A percentile compares a stretch with the other conserved stretches of the same genome.
Evolutionary conservation across 768 basidiomycete genomes (phyloP).

Genomic region (Kwoniella europaea): DNA sequence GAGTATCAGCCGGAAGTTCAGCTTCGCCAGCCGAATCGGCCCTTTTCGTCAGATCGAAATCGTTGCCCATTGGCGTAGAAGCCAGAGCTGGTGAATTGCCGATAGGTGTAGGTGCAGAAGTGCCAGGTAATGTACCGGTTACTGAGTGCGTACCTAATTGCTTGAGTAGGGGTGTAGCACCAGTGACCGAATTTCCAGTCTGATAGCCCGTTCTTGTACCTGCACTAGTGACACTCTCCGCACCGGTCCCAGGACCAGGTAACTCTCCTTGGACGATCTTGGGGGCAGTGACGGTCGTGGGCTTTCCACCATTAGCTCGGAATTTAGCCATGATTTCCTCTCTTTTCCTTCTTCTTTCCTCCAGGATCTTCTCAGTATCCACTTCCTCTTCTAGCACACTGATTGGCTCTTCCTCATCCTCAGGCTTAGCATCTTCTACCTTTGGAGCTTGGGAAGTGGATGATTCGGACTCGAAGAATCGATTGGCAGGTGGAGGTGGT

Average conservation of each 20-base stretch:
- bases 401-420: conserved; percentile 31
- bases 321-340: conserved; percentile 57
- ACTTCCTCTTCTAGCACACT: conserved; percentile 40
- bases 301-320: conserved; percentile 45
- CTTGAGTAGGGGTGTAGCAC: conserved; percentile 44
- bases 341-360: conserved; percentile 51
- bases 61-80: conserved; percentile 52
- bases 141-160: conserved; percentile 45
- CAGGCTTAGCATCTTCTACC: conserved; percentile 20
- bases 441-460: conserved; percentile 19
- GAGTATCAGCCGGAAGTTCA: conserved; percentile 55
- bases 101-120: conserved; percentile 37
- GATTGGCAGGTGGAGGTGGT: conserved; percentile 21
- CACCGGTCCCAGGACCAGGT: conserved; percentile 31
- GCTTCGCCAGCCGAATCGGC: conserved; percentile 62
- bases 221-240: conserved; percentile 43
- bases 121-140: conserved; percentile 23
- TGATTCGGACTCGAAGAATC: conserved; percentile 24
- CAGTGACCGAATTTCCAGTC: conserved; percentile 35
- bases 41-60: conserved; percentile 73
- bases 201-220: conserved; percentile 35
- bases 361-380: conserved; percentile 50
- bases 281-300: conserved; percentile 17
- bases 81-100: conserved; percentile 38
- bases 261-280: conserved; percentile 12